These are phyloP conservation scores for Nepenthes gracilis DNA, from an alignment of 148 eudicot species.

Conservation along the genomic window DNA sequence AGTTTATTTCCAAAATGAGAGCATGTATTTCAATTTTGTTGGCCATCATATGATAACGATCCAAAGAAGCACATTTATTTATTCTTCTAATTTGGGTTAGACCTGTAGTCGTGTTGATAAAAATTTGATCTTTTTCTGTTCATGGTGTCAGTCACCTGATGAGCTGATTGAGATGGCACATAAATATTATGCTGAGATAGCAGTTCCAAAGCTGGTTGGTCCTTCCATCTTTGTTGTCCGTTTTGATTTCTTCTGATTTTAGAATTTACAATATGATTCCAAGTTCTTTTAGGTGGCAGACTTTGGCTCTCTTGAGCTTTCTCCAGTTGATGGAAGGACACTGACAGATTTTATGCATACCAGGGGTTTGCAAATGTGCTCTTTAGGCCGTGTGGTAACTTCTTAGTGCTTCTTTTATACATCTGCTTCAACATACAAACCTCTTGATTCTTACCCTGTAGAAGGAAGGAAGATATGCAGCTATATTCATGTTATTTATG, in stretches of 20 bases:
- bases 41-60: no score
- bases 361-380: slow-evolving; percentile 81
- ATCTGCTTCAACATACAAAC: background rate
- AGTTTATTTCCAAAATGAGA: no score
- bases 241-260: background rate
- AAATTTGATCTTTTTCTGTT: slow-evolving; percentile 6
- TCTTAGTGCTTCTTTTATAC: background rate
- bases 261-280: slow-evolving; percentile 12
- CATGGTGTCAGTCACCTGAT: slow-evolving; percentile 56
- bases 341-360: slow-evolving; percentile 96
- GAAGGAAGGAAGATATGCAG: background rate
- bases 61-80: no score
- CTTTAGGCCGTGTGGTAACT: slow-evolving; percentile 83
- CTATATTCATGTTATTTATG: background rate
- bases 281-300: slow-evolving; percentile 63
- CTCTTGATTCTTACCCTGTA: slow-evolving; percentile 2
- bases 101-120: background rate
- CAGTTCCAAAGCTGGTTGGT: slow-evolving; percentile 91
- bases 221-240: slow-evolving; percentile 4
- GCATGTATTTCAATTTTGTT: no score
- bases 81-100: no score
- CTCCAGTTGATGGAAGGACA: slow-evolving; percentile 96
- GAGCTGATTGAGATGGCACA: slow-evolving; percentile 88
- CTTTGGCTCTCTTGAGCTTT: slow-evolving; percentile 92
- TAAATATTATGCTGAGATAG: slow-evolving; percentile 71